These are phyloP conservation scores for Tuber magnatum DNA, from an alignment of 495 filamentous ascomycete genomes.

Conservation along the genomic window DNA sequence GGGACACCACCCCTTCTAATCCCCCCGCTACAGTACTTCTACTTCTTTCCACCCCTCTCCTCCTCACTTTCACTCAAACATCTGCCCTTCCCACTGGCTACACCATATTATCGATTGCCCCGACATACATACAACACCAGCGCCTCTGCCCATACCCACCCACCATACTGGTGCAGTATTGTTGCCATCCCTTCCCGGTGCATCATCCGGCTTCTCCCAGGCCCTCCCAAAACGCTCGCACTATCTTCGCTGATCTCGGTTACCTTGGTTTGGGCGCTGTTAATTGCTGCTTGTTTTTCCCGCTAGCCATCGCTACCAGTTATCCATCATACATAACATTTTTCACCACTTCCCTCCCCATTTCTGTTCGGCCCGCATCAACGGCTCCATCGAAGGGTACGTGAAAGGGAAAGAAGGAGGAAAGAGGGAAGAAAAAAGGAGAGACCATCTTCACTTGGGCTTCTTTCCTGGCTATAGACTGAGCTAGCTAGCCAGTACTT, in stretches of 20 bases:
- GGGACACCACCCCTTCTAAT: background rate
- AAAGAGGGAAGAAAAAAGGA: conserved; percentile 6
- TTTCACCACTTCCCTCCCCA: conserved; percentile 13
- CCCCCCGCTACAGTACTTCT: background rate
- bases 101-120: background rate
- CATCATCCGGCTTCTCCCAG: conserved; percentile 24
- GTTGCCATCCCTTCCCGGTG: conserved; percentile 19
- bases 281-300: no score
- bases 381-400: background rate
- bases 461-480: background rate
- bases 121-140: conserved; percentile 20
- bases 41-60: background rate
- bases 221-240: conserved; percentile 4
- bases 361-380: conserved; percentile 8
- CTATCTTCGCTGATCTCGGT: conserved; percentile 26
- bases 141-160: conserved; percentile 1
- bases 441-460: background rate
- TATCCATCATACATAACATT: conserved; percentile 28
- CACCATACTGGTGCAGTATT: no score
- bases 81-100: conserved; percentile 2
- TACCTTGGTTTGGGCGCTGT: conserved; percentile 3
- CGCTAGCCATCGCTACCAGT: conserved; percentile 23
- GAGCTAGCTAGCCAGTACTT: background rate
- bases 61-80: background rate
- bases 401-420: conserved; percentile 7